A percentile compares a stretch with the other conserved stretches of the same genome.
Conservation (phyloP, 192 early-diverging fungal species). For the Umbelopsis vinacea region DNA sequence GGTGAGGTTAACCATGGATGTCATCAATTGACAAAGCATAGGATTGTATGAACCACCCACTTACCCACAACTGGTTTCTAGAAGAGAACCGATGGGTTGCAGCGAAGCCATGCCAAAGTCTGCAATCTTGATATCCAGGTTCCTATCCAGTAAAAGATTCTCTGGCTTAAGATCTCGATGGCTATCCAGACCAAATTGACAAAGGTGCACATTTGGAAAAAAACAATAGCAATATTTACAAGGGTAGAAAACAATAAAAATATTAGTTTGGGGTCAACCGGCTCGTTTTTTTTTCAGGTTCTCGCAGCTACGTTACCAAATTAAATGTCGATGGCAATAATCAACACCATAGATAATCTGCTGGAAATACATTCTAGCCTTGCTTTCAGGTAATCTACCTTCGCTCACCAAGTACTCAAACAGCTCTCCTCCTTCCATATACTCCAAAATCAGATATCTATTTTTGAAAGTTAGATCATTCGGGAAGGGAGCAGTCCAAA, state of each 20-base stretch:
- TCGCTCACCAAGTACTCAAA: constrained; percentile 72
- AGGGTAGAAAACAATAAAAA: background rate
- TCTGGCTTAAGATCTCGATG: constrained; percentile 97
- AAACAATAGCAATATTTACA: background rate
- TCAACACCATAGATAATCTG: constrained; percentile 73
- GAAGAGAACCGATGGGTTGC: constrained; percentile 53
- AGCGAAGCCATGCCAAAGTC: constrained; percentile 90
- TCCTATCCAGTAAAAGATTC: constrained; percentile 60
- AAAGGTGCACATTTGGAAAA: background rate
- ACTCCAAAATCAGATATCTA: constrained; percentile 71
- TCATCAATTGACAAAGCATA: constrained; percentile 1
- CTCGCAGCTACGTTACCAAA: constrained; percentile 72
- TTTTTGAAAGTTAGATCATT: background rate
- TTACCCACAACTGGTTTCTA: constrained; percentile 75
- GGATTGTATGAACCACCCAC: background rate
- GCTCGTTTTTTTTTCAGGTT: too few relatives aligned
- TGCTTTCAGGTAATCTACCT: constrained; percentile 60
- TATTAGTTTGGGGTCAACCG: too few relatives aligned
- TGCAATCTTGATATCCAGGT: constrained; percentile 83
- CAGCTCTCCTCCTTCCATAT: constrained; percentile 73
- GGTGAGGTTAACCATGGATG: background rate
- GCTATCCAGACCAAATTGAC: constrained; percentile 6
- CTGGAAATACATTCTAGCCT: constrained; percentile 71
- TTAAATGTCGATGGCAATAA: constrained; percentile 67
- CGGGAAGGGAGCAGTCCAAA: background rate